Percentiles rank a stretch among this genome's conserved stretches.
phyloP scores from a whole-genome alignment of 306 rosid species.

The Albizia julibrissin region DNA sequence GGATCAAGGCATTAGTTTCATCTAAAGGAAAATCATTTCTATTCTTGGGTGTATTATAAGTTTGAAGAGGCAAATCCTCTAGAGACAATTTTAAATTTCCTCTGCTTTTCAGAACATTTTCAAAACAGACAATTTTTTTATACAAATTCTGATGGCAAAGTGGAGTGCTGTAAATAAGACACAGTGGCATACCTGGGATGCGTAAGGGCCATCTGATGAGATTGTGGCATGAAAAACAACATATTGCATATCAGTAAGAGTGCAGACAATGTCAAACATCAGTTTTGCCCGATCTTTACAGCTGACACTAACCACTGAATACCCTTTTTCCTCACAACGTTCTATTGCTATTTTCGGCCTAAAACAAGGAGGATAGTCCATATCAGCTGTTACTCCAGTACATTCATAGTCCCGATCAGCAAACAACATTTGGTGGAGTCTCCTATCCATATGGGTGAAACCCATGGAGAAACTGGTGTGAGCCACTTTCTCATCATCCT shows the following conservation, averaged over 20 bases:
- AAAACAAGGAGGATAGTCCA: slow-evolving; percentile 53
- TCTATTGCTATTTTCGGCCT: slow-evolving; percentile 69
- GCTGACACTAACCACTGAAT: slow-evolving; percentile 63
- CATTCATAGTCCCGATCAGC: slow-evolving; percentile 80
- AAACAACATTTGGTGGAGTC: slow-evolving; percentile 79
- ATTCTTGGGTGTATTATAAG: neutral
- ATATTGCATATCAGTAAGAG: slow-evolving; percentile 84
- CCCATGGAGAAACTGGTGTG: slow-evolving; percentile 69
- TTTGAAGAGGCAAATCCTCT: neutral
- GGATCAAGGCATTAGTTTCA: slow-evolving; percentile 12
- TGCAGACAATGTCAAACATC: slow-evolving; percentile 84
- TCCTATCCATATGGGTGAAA: slow-evolving; percentile 67
- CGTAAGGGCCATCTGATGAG: slow-evolving; percentile 69
- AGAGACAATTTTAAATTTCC: slow-evolving; percentile 1
- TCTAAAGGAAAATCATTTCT: neutral
- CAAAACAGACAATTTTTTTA: neutral
- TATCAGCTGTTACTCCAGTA: slow-evolving; percentile 47
- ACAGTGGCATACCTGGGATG: slow-evolving; percentile 58
- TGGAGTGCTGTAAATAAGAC: neutral
- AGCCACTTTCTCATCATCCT: slow-evolving; percentile 61
- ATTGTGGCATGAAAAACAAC: slow-evolving; percentile 82
- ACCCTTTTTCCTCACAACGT: slow-evolving; percentile 68
- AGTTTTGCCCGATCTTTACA: slow-evolving; percentile 84
- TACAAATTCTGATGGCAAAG: no score
- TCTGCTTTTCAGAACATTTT: neutral